Percentiles rank a stretch among this genome's conserved stretches.
phyloP scores from a whole-genome alignment of 1,284 basidiomycete species.

The Rhodotorula sp. region DNA sequence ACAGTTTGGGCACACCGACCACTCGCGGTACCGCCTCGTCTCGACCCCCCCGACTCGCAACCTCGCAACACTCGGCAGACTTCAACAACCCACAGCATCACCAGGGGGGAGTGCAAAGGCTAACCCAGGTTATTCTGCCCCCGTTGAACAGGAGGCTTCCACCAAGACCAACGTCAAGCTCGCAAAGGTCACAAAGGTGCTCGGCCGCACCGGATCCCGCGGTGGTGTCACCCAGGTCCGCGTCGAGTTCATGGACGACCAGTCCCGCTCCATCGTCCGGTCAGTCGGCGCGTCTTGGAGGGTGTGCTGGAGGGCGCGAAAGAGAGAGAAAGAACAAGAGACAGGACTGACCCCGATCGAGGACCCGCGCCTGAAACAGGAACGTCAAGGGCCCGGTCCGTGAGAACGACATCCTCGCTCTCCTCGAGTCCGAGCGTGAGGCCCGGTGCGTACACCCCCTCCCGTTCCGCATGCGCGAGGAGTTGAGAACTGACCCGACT shows the following conservation, averaged over 20 bases:
- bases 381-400: conserved; percentile 99
- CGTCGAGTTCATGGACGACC: conserved; percentile 99
- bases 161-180: conserved; percentile 86
- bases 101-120: neutral
- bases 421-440: conserved; percentile 99
- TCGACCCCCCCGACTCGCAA: neutral
- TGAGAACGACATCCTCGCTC: conserved; percentile 93
- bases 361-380: neutral
- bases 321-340: neutral
- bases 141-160: conserved; percentile 37
- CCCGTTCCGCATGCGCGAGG: too few species aligned
- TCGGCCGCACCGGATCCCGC: conserved; percentile 97
- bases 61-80: neutral
- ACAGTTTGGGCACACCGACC: neutral
- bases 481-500: neutral
- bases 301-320: too few species aligned
- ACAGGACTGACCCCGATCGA: neutral
- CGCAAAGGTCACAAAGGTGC: conserved; percentile 94
- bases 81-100: neutral
- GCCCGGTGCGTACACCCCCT: conserved; percentile 68
- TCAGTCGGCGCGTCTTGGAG: neutral
- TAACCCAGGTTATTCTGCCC: neutral
- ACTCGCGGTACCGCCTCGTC: too few species aligned
- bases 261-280: conserved; percentile 91
- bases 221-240: conserved; percentile 99